Conservation (phyloP, 768 basidiomycete species). For the Xerocomus spinulosus region DNA sequence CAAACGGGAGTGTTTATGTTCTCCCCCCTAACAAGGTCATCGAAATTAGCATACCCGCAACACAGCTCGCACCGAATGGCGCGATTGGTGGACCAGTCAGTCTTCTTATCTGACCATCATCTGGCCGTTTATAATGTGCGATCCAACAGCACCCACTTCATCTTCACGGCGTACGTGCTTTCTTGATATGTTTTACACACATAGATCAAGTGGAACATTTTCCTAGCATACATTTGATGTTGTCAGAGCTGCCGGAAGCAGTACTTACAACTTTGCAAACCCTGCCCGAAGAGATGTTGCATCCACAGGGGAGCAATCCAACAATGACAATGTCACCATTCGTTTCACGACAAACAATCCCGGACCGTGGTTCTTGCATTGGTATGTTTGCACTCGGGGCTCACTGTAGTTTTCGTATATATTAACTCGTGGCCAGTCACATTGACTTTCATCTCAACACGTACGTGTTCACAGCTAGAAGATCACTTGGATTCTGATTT, state of each 20-base stretch:
- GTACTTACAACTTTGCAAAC: conserved; percentile 36
- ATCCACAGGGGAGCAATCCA: conserved; percentile 24
- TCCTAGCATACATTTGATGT: conserved; percentile 40
- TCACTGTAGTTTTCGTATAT: background rate
- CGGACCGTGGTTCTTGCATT: conserved; percentile 23
- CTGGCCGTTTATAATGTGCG: background rate
- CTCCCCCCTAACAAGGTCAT: conserved; percentile 14
- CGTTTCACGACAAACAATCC: conserved; percentile 68
- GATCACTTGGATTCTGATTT: background rate
- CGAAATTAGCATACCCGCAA: conserved; percentile 17
- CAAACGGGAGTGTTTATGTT: conserved; percentile 12
- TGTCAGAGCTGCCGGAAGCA: conserved; percentile 38
- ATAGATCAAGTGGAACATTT: no score
- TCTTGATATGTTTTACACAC: background rate
- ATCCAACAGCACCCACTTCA: no score
- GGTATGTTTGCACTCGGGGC: conserved; percentile 3
- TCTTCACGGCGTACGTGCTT: no score
- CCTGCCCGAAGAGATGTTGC: conserved; percentile 53
- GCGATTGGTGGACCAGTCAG: conserved; percentile 32
- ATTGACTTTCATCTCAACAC: conserved; percentile 19
- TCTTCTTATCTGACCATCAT: background rate
- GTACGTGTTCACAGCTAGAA: conserved; percentile 9
- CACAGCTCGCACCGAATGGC: conserved; percentile 1
- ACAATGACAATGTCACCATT: conserved; percentile 42
- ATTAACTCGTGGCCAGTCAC: conserved; percentile 13